Conservation (phyloP, 306 rosid genomes). For the Abrus pulchellus region DNA sequence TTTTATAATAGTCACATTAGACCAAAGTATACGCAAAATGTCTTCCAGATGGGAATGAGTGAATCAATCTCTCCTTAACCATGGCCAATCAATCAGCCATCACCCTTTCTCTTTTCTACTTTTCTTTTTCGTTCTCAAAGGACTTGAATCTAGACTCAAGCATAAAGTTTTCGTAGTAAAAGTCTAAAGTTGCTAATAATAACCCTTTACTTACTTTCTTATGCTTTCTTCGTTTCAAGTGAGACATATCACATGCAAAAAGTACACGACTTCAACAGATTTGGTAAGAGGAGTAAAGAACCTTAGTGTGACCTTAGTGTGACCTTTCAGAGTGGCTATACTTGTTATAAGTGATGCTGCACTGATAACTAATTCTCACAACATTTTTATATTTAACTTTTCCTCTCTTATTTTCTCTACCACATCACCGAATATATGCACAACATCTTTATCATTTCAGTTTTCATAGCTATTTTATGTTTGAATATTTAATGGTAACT, state of each 20-base stretch:
- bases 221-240: neutral
- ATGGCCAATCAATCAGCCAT: neutral
- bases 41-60: neutral
- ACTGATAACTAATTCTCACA: too few relatives aligned
- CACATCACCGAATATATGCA: neutral
- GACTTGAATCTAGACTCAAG: neutral
- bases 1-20: neutral
- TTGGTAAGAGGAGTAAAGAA: slow-evolving; percentile 1
- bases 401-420: neutral
- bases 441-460: neutral
- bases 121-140: neutral
- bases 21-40: neutral
- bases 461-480: too few relatives aligned
- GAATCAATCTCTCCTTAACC: neutral
- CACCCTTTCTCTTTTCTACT: neutral
- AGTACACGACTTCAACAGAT: neutral
- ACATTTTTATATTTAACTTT: too few relatives aligned
- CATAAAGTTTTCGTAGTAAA: neutral
- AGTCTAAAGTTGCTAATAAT: neutral
- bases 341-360: neutral
- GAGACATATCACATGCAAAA: neutral
- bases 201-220: neutral
- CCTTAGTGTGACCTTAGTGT: neutral
- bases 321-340: neutral
- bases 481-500: neutral